Conservation (phyloP, 257 asterid species). For the Eustoma russellianum region DNA sequence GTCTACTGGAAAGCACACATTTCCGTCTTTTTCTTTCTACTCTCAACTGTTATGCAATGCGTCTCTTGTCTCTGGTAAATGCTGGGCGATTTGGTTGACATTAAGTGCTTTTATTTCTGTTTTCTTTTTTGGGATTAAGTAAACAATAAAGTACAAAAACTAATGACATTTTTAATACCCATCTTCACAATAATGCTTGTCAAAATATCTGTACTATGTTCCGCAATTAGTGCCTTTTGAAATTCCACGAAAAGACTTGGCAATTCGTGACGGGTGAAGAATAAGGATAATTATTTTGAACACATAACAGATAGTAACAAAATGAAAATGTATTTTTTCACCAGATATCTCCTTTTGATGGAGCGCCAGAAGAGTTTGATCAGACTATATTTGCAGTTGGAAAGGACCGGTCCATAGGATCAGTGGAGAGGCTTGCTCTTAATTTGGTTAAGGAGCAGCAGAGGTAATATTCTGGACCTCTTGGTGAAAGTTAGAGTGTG, state of each 20-base stretch:
- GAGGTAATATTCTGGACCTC: conserved; percentile 36
- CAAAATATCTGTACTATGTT: neutral
- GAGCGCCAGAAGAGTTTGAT: conserved; percentile 93
- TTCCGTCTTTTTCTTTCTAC: too few species aligned
- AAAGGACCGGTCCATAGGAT: conserved; percentile 48
- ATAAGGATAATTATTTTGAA: too few species aligned
- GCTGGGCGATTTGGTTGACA: too few species aligned
- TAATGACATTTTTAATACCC: too few species aligned
- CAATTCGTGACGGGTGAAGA: too few species aligned
- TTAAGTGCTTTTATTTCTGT: too few species aligned
- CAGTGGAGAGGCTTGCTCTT: conserved; percentile 51
- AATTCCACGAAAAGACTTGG: neutral
- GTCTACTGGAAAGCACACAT: neutral
- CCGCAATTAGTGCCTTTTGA: neutral
- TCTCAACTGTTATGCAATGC: too few species aligned
- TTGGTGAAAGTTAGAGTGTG: neutral
- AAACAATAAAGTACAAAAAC: too few species aligned
- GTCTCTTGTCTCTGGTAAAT: too few species aligned
- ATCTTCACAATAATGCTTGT: neutral
- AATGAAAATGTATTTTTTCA: neutral
- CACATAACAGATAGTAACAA: too few species aligned
- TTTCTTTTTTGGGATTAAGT: too few species aligned
- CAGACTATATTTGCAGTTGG: conserved; percentile 76
- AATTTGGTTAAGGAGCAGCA: conserved; percentile 80
- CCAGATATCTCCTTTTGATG: conserved; percentile 83